Conservation (phyloP, 1,284 basidiomycete species). For the Irpex lacteus region DNA sequence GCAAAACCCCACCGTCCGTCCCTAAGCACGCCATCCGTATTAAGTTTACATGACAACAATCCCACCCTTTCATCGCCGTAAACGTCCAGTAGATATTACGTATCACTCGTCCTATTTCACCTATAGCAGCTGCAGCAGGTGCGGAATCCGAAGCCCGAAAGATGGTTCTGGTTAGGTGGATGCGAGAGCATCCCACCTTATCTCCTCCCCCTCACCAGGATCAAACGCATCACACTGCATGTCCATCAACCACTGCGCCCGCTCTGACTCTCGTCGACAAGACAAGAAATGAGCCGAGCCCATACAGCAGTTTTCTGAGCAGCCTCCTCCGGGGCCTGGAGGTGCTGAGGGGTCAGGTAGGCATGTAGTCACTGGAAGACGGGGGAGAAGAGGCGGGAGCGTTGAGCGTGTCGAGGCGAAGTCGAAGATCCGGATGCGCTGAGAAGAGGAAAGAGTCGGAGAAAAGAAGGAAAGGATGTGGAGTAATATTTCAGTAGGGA, state of each 20-base stretch:
- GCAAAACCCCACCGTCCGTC: neutral
- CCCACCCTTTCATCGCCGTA: neutral
- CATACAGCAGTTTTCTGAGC: slow-evolving; percentile 34
- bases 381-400: slow-evolving; percentile 47
- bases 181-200: neutral
- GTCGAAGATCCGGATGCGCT: slow-evolving; percentile 52
- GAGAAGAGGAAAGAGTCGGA: slow-evolving; percentile 53
- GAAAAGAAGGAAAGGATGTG: slow-evolving; percentile 56
- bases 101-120: too few species aligned
- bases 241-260: slow-evolving; percentile 40
- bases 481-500: slow-evolving; percentile 62
- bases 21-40: neutral
- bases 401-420: slow-evolving; percentile 54
- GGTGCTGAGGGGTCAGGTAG: slow-evolving; percentile 34
- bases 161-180: neutral
- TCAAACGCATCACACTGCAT: slow-evolving; percentile 21
- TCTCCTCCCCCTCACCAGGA: neutral
- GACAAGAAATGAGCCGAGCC: slow-evolving; percentile 34
- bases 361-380: slow-evolving; percentile 24
- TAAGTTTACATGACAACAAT: neutral
- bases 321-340: slow-evolving; percentile 19
- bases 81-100: neutral
- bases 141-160: neutral
- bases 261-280: slow-evolving; percentile 41
- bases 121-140: neutral